Evolutionary conservation across 495 filamentous ascomycete species (phyloP), one percentile per base, ranked within the genome.

Genomic region (Cercophora samala): DNA sequence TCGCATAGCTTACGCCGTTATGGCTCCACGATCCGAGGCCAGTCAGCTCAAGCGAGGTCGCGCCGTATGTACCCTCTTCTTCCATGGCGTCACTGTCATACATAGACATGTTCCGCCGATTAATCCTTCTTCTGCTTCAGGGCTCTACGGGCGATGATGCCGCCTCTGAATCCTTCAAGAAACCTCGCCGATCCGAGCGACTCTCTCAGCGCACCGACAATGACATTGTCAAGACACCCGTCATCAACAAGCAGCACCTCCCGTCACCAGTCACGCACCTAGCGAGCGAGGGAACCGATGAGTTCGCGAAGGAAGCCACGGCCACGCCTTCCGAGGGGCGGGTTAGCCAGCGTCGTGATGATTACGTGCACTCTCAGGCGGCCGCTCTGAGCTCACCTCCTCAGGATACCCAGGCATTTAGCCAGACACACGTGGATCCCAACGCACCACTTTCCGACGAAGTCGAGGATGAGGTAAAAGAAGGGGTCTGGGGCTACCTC

Each of bases 401-500:
- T 3, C 84, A 87, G 63, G 80, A 84, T 54, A 87, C 84, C 1
- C 89, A 91, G 71, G 84, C 86, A 24, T 86, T 91, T 90, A 94
- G 91, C 9, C 95, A 99, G 78, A 91, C 90, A 74, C 64, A 66
- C 11, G 78, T 91, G 24, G 87, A 91, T 62, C 89, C 91, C 2
- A 87, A 91, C 5, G 82, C 85, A n/a, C 84, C 87, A 42, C 85
- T 92, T 23, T 89, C 90, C 8, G 88, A 92, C 61, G 91, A 93
- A 53, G 92, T 96, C 0, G 85, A 91, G 60, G 92, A 97, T 74
- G 91, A 93, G 72, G 89, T 91, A 70, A 91, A 87, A 21, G 92
- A 97, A 72, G 92, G 92, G 9, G 92, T 97, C 1, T 99, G 95
- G 96, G 95, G 95, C 15, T 99, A 99, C 69, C 81, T 99, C 5